These are phyloP conservation scores for Hymenoscyphus albidus DNA, from an alignment of 2,329 filamentous ascomycete species.

Conservation along the genomic window DNA sequence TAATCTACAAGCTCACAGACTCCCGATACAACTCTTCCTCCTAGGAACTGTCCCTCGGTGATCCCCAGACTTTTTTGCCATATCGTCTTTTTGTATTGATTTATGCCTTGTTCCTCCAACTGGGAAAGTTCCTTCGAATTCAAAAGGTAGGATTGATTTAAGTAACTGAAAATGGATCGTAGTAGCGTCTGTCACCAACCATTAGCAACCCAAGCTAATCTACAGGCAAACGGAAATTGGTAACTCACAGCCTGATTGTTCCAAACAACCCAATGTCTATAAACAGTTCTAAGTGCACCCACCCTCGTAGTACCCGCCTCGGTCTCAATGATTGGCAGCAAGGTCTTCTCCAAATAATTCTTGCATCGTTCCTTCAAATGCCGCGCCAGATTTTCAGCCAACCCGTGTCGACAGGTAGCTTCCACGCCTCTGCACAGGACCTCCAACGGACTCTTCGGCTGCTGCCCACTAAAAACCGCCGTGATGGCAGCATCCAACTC, in stretches of 20 bases:
- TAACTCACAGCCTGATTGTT: conserved; percentile 65
- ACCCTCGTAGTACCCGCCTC: conserved; percentile 52
- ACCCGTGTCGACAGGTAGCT: conserved; percentile 79
- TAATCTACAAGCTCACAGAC: conserved; percentile 72
- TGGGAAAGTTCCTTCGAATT: conserved; percentile 65
- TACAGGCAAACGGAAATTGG: neutral
- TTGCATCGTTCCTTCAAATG: conserved; percentile 65
- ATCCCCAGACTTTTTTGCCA: conserved; percentile 34
- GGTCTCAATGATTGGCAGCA: conserved; percentile 54
- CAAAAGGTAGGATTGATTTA: conserved; percentile 85
- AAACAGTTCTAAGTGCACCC: conserved; percentile 55
- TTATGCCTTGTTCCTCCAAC: conserved; percentile 76
- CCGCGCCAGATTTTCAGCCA: conserved; percentile 63
- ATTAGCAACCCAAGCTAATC: conserved; percentile 15
- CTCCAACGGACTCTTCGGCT: conserved; percentile 72
- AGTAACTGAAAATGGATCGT: conserved; percentile 86
- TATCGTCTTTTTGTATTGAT: conserved; percentile 64
- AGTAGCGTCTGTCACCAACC: conserved; percentile 58
- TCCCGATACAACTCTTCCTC: conserved; percentile 47
- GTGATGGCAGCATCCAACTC: conserved; percentile 71
- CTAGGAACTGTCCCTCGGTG: conserved; percentile 36
- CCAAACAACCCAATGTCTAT: conserved; percentile 71
- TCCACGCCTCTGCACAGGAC: conserved; percentile 87
- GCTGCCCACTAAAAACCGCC: conserved; percentile 64
- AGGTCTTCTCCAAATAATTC: conserved; percentile 58